Evolutionary conservation across 345 rosid genomes (phyloP).

Genomic region (Trapa bicornis): DNA sequence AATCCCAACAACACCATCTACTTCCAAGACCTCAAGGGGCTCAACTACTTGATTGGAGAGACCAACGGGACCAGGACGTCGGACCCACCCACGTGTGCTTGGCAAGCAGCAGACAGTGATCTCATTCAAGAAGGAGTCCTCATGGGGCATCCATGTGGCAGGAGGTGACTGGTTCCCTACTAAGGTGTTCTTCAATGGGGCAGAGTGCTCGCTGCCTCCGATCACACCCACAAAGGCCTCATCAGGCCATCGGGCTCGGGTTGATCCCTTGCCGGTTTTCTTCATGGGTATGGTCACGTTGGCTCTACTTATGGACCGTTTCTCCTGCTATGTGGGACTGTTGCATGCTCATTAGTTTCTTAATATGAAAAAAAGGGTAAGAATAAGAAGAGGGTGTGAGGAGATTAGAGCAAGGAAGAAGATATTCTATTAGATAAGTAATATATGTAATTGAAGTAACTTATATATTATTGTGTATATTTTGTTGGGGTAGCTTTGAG

Average conservation of each 20-base stretch:
- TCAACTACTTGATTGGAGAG: constrained; percentile 56
- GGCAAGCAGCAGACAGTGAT: constrained; percentile 91
- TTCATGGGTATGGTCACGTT: constrained; percentile 20
- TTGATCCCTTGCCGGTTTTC: constrained; percentile 17
- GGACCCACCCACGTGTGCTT: constrained; percentile 58
- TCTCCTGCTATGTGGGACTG: constrained; percentile 1
- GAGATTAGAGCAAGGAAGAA: not conserved
- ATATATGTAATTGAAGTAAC: not conserved
- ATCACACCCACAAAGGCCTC: constrained; percentile 31
- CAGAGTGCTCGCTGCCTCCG: constrained; percentile 78
- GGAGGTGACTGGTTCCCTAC: constrained; percentile 72
- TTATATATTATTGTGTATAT: not conserved
- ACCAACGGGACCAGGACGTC: constrained; percentile 36
- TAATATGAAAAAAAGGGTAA: not conserved
- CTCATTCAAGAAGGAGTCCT: constrained; percentile 51
- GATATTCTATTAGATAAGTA: not conserved
- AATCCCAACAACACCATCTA: constrained; percentile 39
- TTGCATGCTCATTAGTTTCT: not conserved
- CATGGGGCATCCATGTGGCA: constrained; percentile 29
- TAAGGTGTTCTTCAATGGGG: constrained; percentile 70
- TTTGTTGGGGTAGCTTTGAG: not conserved
- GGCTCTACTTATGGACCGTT: constrained; percentile 25
- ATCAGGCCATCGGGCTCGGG: constrained; percentile 18
- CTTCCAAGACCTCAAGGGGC: constrained; percentile 53
- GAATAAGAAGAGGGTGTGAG: constrained; percentile 4